These are phyloP conservation scores for Besnoitia besnoiti DNA, from an alignment of 169 alveolate species.

Conservation along the genomic window DNA sequence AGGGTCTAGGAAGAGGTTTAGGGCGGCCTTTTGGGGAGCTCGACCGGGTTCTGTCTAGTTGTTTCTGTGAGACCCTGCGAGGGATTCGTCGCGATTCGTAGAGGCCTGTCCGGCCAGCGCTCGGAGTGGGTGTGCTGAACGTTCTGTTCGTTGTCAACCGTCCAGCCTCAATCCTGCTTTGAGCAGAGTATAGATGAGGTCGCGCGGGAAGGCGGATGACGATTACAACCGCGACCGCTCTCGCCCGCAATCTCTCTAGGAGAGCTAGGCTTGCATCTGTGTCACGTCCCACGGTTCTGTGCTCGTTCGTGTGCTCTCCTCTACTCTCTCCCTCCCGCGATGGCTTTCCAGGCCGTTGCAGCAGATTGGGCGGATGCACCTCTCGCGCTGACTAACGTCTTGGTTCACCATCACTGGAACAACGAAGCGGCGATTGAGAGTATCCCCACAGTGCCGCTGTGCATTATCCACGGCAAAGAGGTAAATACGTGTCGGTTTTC, in stretches of 20 bases:
- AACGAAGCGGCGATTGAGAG: conserved; percentile 29
- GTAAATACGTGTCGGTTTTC: not conserved
- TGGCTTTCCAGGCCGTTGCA: conserved; percentile 19
- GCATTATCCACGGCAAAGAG: conserved; percentile 50
- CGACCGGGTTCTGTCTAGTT: too few species aligned
- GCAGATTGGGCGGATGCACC: conserved; percentile 41
- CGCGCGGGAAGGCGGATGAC: too few species aligned
- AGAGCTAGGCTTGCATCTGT: not conserved
- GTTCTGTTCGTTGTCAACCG: too few species aligned
- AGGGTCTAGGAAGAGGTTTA: too few species aligned
- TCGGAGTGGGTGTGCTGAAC: too few species aligned
- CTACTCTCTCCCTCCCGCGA: not conserved
- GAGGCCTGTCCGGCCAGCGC: too few species aligned
- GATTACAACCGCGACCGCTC: too few species aligned
- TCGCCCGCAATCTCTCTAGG: not conserved
- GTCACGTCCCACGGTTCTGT: not conserved
- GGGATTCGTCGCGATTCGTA: too few species aligned
- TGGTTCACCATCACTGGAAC: conserved; percentile 34
- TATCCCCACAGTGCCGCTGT: conserved; percentile 9
- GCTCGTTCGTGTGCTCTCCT: not conserved
- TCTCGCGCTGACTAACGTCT: not conserved
- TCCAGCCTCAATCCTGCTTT: too few species aligned
- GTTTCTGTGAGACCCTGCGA: too few species aligned
- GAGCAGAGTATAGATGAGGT: too few species aligned
- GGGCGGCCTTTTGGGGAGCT: too few species aligned